These are phyloP conservation scores for Auxenochlorella pyrenoidosa DNA, from an alignment of 139 green algal species.

Conservation along the genomic window DNA sequence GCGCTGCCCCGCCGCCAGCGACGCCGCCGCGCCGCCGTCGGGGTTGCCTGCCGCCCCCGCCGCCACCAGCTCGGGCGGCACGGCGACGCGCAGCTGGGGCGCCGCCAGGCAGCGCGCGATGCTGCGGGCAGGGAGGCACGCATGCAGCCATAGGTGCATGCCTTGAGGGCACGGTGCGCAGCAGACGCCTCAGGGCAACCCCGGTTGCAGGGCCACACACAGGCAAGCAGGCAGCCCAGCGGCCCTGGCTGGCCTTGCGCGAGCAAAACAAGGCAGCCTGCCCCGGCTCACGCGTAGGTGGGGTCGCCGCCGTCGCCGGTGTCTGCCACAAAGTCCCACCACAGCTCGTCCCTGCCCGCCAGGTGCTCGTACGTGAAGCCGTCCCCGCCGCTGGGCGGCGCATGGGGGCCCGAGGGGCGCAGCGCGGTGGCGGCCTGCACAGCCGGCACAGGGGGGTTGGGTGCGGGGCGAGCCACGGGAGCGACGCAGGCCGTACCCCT, in stretches of 20 bases:
- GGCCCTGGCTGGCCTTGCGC: neutral
- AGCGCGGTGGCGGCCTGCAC: neutral
- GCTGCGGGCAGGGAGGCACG: neutral
- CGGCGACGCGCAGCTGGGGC: constrained; percentile 47
- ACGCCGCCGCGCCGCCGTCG: neutral
- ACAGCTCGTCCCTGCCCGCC: constrained; percentile 68
- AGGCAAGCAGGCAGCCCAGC: too few relatives aligned
- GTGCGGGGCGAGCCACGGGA: neutral
- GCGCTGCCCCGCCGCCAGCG: constrained; percentile 17
- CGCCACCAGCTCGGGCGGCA: constrained; percentile 34
- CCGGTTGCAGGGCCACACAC: too few relatives aligned
- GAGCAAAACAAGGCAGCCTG: too few relatives aligned
- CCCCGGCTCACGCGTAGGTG: constrained; percentile 71
- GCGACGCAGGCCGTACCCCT: too few relatives aligned
- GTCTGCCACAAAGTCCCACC: constrained; percentile 92
- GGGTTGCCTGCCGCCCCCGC: neutral
- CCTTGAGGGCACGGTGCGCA: neutral
- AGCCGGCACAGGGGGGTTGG: too few relatives aligned
- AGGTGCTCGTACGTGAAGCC: constrained; percentile 90
- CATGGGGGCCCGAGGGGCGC: neutral
- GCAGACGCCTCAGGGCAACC: too few relatives aligned
- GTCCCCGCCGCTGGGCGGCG: constrained; percentile 67
- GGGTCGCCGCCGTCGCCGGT: constrained; percentile 89
- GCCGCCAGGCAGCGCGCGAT: constrained; percentile 82
- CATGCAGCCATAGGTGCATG: neutral